Evolutionary conservation across 192 early-diverging fungal genomes (phyloP).

Genomic region (Coemansia sp.): DNA sequence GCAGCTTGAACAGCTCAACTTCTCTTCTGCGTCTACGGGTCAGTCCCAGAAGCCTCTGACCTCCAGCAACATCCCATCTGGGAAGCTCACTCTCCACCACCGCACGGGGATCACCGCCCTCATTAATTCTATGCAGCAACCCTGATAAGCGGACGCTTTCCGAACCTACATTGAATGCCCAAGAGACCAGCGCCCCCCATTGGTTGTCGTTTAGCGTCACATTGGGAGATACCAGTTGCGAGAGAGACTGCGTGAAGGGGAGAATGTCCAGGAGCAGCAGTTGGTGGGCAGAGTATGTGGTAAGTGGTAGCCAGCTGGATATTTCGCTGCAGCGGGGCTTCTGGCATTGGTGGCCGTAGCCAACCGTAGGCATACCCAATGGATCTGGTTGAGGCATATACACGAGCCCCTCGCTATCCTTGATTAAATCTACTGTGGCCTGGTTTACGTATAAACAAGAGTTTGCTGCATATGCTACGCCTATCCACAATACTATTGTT

Average conservation of each 20-base stretch:
- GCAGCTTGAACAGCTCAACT: slow-evolving; percentile 6
- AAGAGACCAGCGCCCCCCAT: slow-evolving; percentile 36
- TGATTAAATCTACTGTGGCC: slow-evolving; percentile 25
- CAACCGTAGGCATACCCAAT: slow-evolving; percentile 38
- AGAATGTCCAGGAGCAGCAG: slow-evolving; percentile 33
- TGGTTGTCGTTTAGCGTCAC: slow-evolving; percentile 31
- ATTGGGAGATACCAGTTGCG: neutral
- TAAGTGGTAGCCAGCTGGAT: slow-evolving; percentile 11
- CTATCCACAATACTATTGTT: neutral
- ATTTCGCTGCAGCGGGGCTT: slow-evolving; percentile 21
- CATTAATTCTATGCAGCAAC: slow-evolving; percentile 17
- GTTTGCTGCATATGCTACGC: neutral
- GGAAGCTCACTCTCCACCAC: slow-evolving; percentile 26
- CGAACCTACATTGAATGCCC: slow-evolving; percentile 33
- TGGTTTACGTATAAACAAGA: slow-evolving; percentile 7
- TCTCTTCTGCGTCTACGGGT: slow-evolving; percentile 14
- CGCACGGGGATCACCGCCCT: slow-evolving; percentile 8
- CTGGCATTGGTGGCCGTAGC: slow-evolving; percentile 49
- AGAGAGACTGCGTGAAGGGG: slow-evolving; percentile 13
- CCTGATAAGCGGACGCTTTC: slow-evolving; percentile 9
- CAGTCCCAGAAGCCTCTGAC: slow-evolving; percentile 14
- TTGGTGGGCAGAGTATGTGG: slow-evolving; percentile 12
- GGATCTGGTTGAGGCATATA: slow-evolving; percentile 30
- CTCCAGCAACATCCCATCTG: slow-evolving; percentile 14
- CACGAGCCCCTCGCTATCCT: slow-evolving; percentile 41